Base-by-base conservation (phyloP, 23 red algal species). In the Pyropia haitanensis region DNA sequence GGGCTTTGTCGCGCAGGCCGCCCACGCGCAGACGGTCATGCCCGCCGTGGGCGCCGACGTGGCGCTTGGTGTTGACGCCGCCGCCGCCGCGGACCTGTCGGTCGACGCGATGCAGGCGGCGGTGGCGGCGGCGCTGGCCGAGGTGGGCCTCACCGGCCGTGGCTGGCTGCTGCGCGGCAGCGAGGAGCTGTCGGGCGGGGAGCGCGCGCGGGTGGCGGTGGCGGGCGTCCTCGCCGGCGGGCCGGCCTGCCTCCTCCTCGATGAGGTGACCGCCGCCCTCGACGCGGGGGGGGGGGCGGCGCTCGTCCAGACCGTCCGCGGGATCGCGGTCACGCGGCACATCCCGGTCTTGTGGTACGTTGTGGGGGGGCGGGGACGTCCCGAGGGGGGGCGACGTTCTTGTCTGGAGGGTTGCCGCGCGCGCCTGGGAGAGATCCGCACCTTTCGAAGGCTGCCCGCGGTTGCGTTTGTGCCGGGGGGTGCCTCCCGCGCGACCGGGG, bases 261-360 rank as follows among this genome's bases (percentile, higher is more conserved):
- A 88, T 18, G 83, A 88, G 71, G 73, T 68, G 15, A 88, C 83
- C 2, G 73, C 83, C 16, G 72, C 51, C 51, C 60, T 88, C 22
- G 83, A 88, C 64, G 65, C 73, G 7, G 24, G 76, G 18, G 77
- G 61, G 14, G 67, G 67, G 20, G 83, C 64, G 21, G 74, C 63
- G 14, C 34, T 88, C 21, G 39, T 88, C 16, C 44, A 46, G 23
- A 76, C 29, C 24, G 44, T 87, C 14, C 27, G 61, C 29, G 9
- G 22, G 30, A 58, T 87, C 1, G 39, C 76, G 58, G 51, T 53
- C 3, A 65, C 76, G 51, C 53, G 61, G 25, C 39, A 27, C 25
- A 87, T 87, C 12, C 71, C 71, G 4, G 81, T 54, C 18, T 59
- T 87, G 67, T 87, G 81, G 81, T 87, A 87, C 54, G 81, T 76